A percentile compares a stretch with the other conserved stretches of the same genome.
Conservation (phyloP, 2,329 filamentous ascomycete genomes). For the Zasmidium angulare region DNA sequence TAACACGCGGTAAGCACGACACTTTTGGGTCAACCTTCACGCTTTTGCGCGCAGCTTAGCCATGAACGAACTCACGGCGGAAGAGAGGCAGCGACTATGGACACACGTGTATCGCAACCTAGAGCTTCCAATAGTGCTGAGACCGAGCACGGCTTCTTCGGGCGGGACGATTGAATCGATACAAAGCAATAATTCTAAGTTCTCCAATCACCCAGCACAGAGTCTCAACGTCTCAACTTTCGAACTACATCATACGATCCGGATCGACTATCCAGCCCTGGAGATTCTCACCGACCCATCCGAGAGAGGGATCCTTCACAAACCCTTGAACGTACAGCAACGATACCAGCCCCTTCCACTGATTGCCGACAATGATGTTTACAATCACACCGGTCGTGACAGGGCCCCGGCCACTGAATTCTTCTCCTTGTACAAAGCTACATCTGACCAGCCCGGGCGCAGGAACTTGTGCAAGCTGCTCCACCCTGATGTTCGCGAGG, state of each 20-base stretch:
- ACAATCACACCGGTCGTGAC: conserved; percentile 11
- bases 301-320: conserved; percentile 9
- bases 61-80: neutral
- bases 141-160: neutral
- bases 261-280: conserved; percentile 11
- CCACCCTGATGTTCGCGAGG: conserved; percentile 8
- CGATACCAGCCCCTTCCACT: conserved; percentile 14
- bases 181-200: neutral
- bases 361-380: conserved; percentile 9
- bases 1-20: neutral
- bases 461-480: neutral
- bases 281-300: conserved; percentile 6
- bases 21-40: neutral
- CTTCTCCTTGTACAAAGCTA: conserved; percentile 13
- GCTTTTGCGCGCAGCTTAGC: neutral
- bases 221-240: neutral
- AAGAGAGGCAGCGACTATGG: neutral
- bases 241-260: conserved; percentile 8
- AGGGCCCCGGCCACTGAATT: conserved; percentile 6
- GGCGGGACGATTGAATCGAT: neutral
- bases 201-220: neutral
- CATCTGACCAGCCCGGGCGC: neutral
- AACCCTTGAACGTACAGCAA: conserved; percentile 4
- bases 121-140: neutral
- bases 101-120: neutral